Conservation (phyloP, 2,329 filamentous ascomycete genomes). For the Westerdykella aurantiaca region DNA sequence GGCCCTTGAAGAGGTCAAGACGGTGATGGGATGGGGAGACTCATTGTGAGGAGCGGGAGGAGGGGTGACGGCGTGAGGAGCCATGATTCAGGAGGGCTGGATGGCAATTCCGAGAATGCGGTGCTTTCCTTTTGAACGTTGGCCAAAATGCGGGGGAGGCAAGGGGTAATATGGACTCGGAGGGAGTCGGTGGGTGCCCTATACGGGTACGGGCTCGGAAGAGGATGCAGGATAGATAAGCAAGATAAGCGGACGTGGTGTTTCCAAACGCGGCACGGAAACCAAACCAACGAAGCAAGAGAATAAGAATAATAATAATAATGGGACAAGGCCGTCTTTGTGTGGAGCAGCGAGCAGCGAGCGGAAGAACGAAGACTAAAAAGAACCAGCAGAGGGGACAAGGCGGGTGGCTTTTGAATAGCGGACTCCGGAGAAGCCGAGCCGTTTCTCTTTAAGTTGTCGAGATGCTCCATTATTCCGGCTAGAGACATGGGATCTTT, state of each 20-base stretch:
- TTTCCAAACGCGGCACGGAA: conserved; percentile 4
- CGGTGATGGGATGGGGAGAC: conserved; percentile 51
- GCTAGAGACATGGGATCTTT: too few relatives aligned
- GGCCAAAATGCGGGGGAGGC: conserved; percentile 2
- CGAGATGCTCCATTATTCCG: too few relatives aligned
- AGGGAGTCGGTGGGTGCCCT: conserved; percentile 20
- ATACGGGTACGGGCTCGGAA: conserved; percentile 10
- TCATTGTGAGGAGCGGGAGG: conserved; percentile 23
- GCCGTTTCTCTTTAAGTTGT: too few relatives aligned
- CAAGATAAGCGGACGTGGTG: conserved; percentile 26
- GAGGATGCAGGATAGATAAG: conserved; percentile 25
- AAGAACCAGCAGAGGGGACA: not conserved
- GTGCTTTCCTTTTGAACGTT: too few relatives aligned
- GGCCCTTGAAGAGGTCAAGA: conserved; percentile 78
- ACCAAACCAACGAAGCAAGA: conserved; percentile 9
- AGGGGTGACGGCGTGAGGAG: conserved; percentile 34
- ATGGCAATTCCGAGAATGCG: too few relatives aligned
- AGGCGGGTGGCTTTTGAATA: not conserved
- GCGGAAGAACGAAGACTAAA: not conserved
- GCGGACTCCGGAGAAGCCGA: conserved; percentile 1
- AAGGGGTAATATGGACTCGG: conserved; percentile 18
- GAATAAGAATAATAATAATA: too few relatives aligned
- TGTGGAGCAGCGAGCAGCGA: conserved; percentile 5
- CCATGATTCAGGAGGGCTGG: conserved; percentile 17
- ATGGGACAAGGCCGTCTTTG: conserved; percentile 1